phyloP scores from a whole-genome alignment of 176 grass and related monocot genomes.

The sorghum (Sorghum bicolor) region Sorghum_bicolor_NCBIv3 NC_012872.2:69022501-69023000 shows the following conservation, averaged over 20 bases:
- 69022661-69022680: background rate
- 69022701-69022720: background rate
- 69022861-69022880: background rate
- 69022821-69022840: background rate
- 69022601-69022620: background rate
- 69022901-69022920: background rate
- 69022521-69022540: background rate
- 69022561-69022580: no score
- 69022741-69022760: background rate
- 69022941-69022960: background rate
- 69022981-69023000: background rate
- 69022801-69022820: background rate
- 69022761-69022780: background rate
- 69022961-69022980: background rate
- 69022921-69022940: background rate
- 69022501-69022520: conserved; percentile 1
- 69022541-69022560: conserved; percentile 1
- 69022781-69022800: background rate
- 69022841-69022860: background rate
- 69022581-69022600: background rate
- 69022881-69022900: background rate
- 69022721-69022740: background rate
- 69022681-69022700: background rate
- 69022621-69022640: background rate
- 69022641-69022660: background rate